Base-by-base conservation (phyloP, 2,329 filamentous ascomycete genomes). In the Xylariaceae sp. region DNA sequence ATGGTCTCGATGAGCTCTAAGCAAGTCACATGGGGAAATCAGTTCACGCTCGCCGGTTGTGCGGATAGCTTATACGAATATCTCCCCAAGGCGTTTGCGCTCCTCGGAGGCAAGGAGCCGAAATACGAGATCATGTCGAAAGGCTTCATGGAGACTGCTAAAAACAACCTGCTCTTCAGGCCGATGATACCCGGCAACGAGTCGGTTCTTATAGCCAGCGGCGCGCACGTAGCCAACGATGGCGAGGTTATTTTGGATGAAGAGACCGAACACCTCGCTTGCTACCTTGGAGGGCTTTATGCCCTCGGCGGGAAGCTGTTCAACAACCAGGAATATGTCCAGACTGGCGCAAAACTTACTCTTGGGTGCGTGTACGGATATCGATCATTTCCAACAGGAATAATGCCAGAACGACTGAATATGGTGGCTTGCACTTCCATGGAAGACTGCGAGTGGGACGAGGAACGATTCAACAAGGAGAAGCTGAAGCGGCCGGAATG, bases 221-320 rank as follows among this genome's bases (percentile, higher is more conserved):
- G 80, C 20, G 74, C 77, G 7, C 75, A 62, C 20, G 69, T 73
- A 0, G n/a, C 65, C 37, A 41, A 54, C 50, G 67, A 61, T 18
- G 67, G 65, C 19, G 64, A 70, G 5, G 56, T 66, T 0, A 58
- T 58, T 3, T 50, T 72, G 16, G 66, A 69, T 12, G 67, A 75
- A 3, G 72, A 75, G 49, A 59, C 60, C 0, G 83, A 87, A 55
- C 89, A 91, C 67, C 75, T 90, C 1, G 81, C 82, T 2, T 92
- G 89, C 71, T 92, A 90, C 67, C 77, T 83, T 2, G 89, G 89
- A 6, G 89, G 88, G 9, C 86, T 89, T 77, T 86, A 89, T 44
- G 88, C 79, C 1, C 79, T 92, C 37, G 86, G 83, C 1, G 85
- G 88, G 1, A 83, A 81, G 57, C 75, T 91, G 21, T 83, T 89